Base-by-base conservation (phyloP, 352 stramenopile species). In the Elongisporangium anandrum region DNA sequence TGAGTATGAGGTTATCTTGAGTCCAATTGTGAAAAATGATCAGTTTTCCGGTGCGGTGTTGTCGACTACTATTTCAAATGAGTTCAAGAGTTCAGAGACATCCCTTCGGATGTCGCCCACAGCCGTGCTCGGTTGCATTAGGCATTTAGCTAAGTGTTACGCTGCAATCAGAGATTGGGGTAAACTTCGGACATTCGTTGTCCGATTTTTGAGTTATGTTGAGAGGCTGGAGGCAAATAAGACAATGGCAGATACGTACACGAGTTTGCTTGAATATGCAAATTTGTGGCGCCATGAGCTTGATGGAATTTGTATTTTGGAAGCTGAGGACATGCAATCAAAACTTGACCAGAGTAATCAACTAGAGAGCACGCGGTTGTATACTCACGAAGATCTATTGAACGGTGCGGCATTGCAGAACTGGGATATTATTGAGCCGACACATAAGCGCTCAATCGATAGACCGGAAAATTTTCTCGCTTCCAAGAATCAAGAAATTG, bases 61-160 rank as follows among this genome's bases (percentile, higher is more conserved):
- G 17, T 75, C 69, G 57, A 19, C 20, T 22, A 69, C 19, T 29
- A 61, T 49, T 19, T 65, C 69, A n/a, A 62, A 73, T 58, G 57
- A n/a, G n/a, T n/a, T n/a, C n/a, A n/a, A n/a, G n/a, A n/a, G 29
- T 21, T 66, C 73, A 8, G 70, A 78, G 48, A 56, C 17, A 19
- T 57, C 64, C 38, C 45, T 82, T 48, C 61, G 68, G n/a, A 66
- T 90, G 38, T 82, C 76, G 1, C 51, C 62, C 9, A 29, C 61
- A 21, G 52, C 67, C 19, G 48, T 90, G 12, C 38, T 81, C 4
- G 72, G 69, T 16, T 83, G 77, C 26, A 56, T 90, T 48, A 71
- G 72, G 24, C 76, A 84, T 17, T 85, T 73, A 23, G 70, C 77
- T 15, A 69, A 67, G 45, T 88, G 80, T 49, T 85, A 83, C 45